These are phyloP conservation scores for Penicillium polonicum DNA, from an alignment of 2,329 filamentous ascomycete species.

Conservation along the genomic window DNA sequence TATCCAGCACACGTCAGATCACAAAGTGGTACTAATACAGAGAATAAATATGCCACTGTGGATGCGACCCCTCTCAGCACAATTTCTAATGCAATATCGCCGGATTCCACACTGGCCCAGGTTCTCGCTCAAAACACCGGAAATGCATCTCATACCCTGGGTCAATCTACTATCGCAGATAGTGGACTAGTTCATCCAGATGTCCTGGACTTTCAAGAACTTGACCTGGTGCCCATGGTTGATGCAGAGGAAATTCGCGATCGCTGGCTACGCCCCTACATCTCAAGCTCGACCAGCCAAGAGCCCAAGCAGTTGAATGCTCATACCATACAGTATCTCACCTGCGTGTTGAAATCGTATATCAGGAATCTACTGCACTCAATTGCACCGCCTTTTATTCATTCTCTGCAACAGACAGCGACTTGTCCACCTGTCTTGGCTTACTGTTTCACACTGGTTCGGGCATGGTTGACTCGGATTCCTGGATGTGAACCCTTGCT, in stretches of 20 bases:
- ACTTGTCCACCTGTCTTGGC: conserved; percentile 19
- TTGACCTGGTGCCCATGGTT: conserved; percentile 18
- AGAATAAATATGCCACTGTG: neutral
- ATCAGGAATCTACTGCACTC: conserved; percentile 16
- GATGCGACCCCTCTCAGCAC: neutral
- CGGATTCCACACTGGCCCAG: neutral
- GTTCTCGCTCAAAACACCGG: neutral
- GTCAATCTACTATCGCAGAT: neutral
- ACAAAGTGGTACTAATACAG: neutral
- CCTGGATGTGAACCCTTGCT: conserved; percentile 30
- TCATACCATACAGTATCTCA: conserved; percentile 27
- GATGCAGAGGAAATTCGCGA: conserved; percentile 28
- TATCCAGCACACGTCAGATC: conserved; percentile 2
- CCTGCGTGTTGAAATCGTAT: conserved; percentile 28
- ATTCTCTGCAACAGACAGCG: conserved; percentile 19
- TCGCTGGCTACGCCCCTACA: conserved; percentile 29
- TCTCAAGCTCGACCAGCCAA: conserved; percentile 17
- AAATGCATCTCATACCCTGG: neutral
- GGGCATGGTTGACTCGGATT: conserved; percentile 28
- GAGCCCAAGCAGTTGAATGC: conserved; percentile 24
- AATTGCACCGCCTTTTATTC: conserved; percentile 28
- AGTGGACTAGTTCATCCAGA: neutral
- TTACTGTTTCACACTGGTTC: conserved; percentile 30
- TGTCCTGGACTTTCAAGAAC: neutral
- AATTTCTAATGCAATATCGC: neutral